These are phyloP conservation scores for Colletotrichum liaoningense DNA, from an alignment of 2,329 filamentous ascomycete species.

Conservation along the genomic window DNA sequence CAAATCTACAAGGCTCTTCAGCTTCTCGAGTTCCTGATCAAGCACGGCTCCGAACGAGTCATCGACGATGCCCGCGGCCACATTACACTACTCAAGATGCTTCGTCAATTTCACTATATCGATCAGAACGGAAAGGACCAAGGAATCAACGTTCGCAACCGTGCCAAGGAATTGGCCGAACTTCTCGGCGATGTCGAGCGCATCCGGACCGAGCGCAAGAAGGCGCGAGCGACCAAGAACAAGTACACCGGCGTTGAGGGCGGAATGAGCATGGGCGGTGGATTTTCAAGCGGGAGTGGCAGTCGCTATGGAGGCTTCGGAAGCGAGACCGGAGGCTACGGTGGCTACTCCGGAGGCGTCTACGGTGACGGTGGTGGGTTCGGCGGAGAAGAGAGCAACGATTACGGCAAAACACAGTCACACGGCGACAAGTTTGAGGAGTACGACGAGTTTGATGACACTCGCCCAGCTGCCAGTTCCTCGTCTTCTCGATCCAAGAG, in stretches of 20 bases:
- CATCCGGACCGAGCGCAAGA: slow-evolving; percentile 86
- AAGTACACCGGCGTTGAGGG: slow-evolving; percentile 97
- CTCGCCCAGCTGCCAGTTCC: slow-evolving; percentile 57
- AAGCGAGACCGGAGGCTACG: slow-evolving; percentile 80
- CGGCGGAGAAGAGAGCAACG: slow-evolving; percentile 79
- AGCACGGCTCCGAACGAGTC: slow-evolving; percentile 96
- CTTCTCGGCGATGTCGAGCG: slow-evolving; percentile 92
- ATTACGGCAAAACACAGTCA: slow-evolving; percentile 49
- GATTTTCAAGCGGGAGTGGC: slow-evolving; percentile 59
- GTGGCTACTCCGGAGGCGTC: slow-evolving; percentile 77
- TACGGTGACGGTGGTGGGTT: slow-evolving; percentile 98
- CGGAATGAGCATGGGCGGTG: slow-evolving; percentile 71
- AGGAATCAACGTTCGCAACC: slow-evolving; percentile 95
- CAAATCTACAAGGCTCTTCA: slow-evolving; percentile 99
- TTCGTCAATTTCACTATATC: slow-evolving; percentile 98
- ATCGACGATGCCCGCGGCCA: slow-evolving; percentile 97
- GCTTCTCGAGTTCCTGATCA: slow-evolving; percentile 95
- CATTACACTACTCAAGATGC: slow-evolving; percentile 95
- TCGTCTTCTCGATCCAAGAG: slow-evolving; percentile 63
- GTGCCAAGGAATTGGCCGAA: slow-evolving; percentile 94
- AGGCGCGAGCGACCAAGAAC: slow-evolving; percentile 88
- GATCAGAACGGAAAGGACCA: slow-evolving; percentile 97
- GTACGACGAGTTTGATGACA: slow-evolving; percentile 95
- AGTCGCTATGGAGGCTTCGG: slow-evolving; percentile 91
- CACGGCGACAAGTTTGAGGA: slow-evolving; percentile 88